phyloP scores from a whole-genome alignment of 352 stramenopile genomes.

The Albugo laibachii region DNA sequence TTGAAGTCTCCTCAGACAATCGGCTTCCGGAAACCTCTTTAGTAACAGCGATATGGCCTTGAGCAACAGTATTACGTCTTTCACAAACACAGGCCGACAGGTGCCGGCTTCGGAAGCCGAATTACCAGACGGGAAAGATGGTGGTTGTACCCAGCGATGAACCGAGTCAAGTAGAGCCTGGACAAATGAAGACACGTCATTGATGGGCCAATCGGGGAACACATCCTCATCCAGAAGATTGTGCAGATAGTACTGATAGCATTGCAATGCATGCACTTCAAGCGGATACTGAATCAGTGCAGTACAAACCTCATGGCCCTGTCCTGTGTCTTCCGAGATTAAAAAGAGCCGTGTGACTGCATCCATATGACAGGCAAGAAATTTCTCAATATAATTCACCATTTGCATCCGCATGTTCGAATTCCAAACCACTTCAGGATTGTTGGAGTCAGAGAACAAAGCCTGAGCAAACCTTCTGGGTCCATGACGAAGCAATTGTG shows the following conservation, averaged over 20 bases:
- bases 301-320: constrained; percentile 57
- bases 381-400: constrained; percentile 73
- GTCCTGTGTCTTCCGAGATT: constrained; percentile 41
- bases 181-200: constrained; percentile 59
- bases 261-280: constrained; percentile 70
- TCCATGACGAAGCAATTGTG: constrained; percentile 61
- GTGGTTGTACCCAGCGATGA: constrained; percentile 54
- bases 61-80: constrained; percentile 52
- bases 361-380: constrained; percentile 56
- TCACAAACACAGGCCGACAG: constrained; percentile 39
- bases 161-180: constrained; percentile 52
- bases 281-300: constrained; percentile 64
- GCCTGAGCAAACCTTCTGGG: constrained; percentile 49
- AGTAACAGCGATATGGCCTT: constrained; percentile 48
- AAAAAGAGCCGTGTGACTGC: constrained; percentile 36
- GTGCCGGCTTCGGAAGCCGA: constrained; percentile 17
- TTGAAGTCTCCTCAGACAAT: constrained; percentile 31
- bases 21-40: constrained; percentile 45
- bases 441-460: constrained; percentile 68
- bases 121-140: neutral
- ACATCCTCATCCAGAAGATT: constrained; percentile 70
- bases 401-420: constrained; percentile 71
- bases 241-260: constrained; percentile 77
- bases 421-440: constrained; percentile 77
- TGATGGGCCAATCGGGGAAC: constrained; percentile 79